phyloP scores from a whole-genome alignment of 495 filamentous ascomycete genomes.

The Neurospora africana region DNA sequence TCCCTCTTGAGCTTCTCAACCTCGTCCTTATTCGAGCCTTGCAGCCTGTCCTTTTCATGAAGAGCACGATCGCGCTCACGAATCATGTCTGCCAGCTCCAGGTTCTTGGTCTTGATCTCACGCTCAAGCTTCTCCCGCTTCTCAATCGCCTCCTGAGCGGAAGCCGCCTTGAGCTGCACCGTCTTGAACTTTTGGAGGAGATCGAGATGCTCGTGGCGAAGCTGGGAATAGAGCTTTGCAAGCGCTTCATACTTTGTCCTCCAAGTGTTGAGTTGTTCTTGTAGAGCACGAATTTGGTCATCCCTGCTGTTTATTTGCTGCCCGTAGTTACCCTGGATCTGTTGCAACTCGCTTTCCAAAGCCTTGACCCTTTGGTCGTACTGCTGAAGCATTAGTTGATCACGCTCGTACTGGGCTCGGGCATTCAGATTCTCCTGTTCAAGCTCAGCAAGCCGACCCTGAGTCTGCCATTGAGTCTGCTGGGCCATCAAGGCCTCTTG shows the following conservation, averaged over 20 bases:
- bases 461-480: slow-evolving; percentile 82
- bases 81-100: slow-evolving; percentile 98
- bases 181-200: slow-evolving; percentile 90
- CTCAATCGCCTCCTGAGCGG: slow-evolving; percentile 94
- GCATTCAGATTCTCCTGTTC: slow-evolving; percentile 93
- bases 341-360: slow-evolving; percentile 74
- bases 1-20: slow-evolving; percentile 95
- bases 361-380: slow-evolving; percentile 91
- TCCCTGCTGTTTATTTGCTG: slow-evolving; percentile 84
- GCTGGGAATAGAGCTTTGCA: slow-evolving; percentile 91
- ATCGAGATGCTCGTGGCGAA: slow-evolving; percentile 91
- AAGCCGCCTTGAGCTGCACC: slow-evolving; percentile 90
- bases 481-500: slow-evolving; percentile 82
- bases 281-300: slow-evolving; percentile 82
- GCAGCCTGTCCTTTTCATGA: slow-evolving; percentile 78
- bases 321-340: slow-evolving; percentile 71
- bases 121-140: slow-evolving; percentile 87
- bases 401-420: slow-evolving; percentile 88
- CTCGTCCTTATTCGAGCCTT: slow-evolving; percentile 83
- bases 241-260: slow-evolving; percentile 91
- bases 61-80: slow-evolving; percentile 90
- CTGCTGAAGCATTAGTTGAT: slow-evolving; percentile 92
- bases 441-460: slow-evolving; percentile 85
- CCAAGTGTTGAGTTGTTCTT: slow-evolving; percentile 96
- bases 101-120: slow-evolving; percentile 97